phyloP scores from a whole-genome alignment of 208 protist genomes.

The Acanthamoeba triangularis region DNA sequence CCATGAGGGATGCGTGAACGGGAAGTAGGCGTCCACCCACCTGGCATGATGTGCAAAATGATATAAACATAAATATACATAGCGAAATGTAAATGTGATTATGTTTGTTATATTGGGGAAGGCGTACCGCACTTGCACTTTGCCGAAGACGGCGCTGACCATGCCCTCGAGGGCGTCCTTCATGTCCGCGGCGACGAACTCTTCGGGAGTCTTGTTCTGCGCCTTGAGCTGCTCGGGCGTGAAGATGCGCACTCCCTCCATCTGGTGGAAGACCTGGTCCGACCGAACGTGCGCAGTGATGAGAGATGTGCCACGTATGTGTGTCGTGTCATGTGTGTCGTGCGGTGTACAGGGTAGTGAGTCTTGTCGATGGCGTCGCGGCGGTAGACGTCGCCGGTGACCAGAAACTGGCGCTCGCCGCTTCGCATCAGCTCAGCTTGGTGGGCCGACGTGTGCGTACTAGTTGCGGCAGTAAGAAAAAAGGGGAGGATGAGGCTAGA shows the following conservation, averaged over 20 bases:
- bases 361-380: constrained; percentile 92
- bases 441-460: constrained; percentile 91
- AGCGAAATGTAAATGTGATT: too few relatives aligned
- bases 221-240: constrained; percentile 38
- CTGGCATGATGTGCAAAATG: too few relatives aligned
- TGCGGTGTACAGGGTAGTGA: constrained; percentile 89
- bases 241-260: constrained; percentile 90
- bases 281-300: too few relatives aligned
- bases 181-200: constrained; percentile 84
- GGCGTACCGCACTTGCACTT: constrained; percentile 61
- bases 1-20: constrained; percentile 94
- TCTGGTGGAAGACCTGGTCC: constrained; percentile 85
- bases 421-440: constrained; percentile 87
- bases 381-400: constrained; percentile 93
- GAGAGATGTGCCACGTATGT: background rate
- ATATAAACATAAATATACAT: too few relatives aligned
- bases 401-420: constrained; percentile 85
- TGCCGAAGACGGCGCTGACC: constrained; percentile 68
- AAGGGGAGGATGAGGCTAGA: background rate
- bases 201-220: background rate
- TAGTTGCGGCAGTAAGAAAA: background rate
- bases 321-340: too few relatives aligned
- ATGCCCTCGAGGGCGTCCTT: constrained; percentile 89
- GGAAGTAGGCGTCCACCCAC: constrained; percentile 94
- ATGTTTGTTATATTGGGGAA: too few relatives aligned